Evolutionary conservation across 2,329 filamentous ascomycete genomes (phyloP).

Genomic region (Aspergillus piperis): DNA sequence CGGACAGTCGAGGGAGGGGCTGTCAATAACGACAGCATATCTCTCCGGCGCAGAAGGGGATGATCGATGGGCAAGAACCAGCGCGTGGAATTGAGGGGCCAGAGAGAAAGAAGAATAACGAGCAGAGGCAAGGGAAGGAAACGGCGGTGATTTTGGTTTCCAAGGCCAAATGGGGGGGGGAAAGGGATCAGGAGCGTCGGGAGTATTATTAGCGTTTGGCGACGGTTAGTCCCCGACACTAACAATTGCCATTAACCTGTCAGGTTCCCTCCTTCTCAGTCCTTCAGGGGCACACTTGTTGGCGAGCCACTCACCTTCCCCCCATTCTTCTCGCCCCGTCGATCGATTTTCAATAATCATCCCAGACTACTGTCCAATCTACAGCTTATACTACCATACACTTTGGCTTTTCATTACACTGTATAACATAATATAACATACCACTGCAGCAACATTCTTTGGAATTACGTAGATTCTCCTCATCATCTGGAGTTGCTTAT

Average conservation of each 20-base stretch:
- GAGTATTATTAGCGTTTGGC: constrained; percentile 7
- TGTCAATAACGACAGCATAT: constrained; percentile 21
- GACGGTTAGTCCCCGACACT: constrained; percentile 3
- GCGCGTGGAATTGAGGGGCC: constrained; percentile 7
- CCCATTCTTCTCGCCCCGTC: constrained; percentile 26
- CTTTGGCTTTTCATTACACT: background rate
- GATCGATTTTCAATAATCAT: constrained; percentile 29
- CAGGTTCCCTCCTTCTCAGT: background rate
- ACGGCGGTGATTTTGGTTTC: constrained; percentile 10
- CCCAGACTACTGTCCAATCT: background rate
- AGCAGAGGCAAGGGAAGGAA: constrained; percentile 6
- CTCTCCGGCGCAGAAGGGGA: constrained; percentile 11
- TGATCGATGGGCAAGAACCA: background rate
- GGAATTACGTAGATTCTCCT: background rate
- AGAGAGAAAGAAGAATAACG: background rate
- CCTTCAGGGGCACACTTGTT: constrained; percentile 10
- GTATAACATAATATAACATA: background rate
- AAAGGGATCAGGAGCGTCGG: background rate
- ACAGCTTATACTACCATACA: background rate
- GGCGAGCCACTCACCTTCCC: constrained; percentile 9
- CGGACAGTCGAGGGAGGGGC: constrained; percentile 13
- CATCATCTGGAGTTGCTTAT: background rate
- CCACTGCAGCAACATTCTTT: background rate
- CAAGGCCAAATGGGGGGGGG: constrained; percentile 2
- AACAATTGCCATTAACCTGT: background rate